Conservation (phyloP, 176 grass and related monocot species). For the Tuctoria greenei region DNA sequence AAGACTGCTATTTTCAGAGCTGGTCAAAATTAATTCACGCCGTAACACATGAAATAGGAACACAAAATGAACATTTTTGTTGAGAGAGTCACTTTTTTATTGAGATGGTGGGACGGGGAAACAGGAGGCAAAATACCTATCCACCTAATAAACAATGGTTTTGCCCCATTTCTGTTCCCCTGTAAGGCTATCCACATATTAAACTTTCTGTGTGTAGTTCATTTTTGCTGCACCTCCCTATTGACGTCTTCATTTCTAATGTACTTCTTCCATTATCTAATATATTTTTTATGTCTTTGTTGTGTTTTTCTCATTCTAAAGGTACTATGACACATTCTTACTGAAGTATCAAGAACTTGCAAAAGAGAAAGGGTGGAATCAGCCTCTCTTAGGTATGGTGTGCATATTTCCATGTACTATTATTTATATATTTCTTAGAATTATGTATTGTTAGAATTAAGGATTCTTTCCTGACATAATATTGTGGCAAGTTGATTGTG, state of each 20-base stretch:
- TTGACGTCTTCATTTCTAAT: constrained; percentile 5
- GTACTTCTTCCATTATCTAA: not conserved
- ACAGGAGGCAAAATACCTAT: no score
- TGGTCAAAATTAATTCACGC: not conserved
- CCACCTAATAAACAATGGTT: not conserved
- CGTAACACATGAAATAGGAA: not conserved
- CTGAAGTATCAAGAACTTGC: constrained; percentile 81
- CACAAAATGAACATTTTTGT: not conserved
- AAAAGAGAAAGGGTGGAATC: constrained; percentile 70
- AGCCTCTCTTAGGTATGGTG: constrained; percentile 76
- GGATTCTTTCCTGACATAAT: not conserved
- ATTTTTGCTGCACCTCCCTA: not conserved
- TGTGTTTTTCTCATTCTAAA: constrained; percentile 27
- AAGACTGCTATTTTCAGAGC: not conserved
- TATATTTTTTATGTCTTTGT: constrained; percentile 15
- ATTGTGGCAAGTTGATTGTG: not conserved
- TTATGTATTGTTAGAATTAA: not conserved
- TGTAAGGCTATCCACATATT: not conserved
- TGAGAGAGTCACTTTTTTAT: not conserved
- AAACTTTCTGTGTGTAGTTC: not conserved
- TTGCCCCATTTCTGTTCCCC: not conserved
- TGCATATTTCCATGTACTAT: constrained; percentile 9
- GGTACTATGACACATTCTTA: constrained; percentile 93
- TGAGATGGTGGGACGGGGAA: no score
- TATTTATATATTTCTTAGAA: not conserved